A percentile compares a stretch with the other conserved stretches of the same genome.
phyloP scores from a whole-genome alignment of 805 yeast genomes.

The Pichia nanzhaoensis region DNA sequence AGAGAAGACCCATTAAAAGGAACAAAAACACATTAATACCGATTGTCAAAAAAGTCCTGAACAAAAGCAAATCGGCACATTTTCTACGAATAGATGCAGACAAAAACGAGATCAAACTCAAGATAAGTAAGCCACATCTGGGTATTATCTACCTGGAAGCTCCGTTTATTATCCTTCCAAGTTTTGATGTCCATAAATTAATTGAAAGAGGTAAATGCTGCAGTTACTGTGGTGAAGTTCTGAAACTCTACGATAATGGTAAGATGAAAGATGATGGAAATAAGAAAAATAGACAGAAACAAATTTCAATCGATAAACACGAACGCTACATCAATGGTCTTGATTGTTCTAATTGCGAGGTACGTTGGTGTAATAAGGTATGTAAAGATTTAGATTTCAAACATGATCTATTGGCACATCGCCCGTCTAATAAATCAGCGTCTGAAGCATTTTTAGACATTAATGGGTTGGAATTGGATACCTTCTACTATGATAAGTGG shows the following conservation, averaged over 20 bases:
- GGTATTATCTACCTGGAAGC: constrained; percentile 26
- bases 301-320: constrained; percentile 21
- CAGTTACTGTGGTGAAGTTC: constrained; percentile 27
- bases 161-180: constrained; percentile 25
- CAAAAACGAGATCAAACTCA: constrained; percentile 5
- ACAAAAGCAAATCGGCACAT: constrained; percentile 9
- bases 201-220: constrained; percentile 29
- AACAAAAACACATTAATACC: background rate
- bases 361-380: constrained; percentile 27
- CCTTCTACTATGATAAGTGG: constrained; percentile 23
- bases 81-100: constrained; percentile 7
- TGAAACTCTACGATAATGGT: constrained; percentile 28
- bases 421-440: constrained; percentile 26
- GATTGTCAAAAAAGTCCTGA: constrained; percentile 6
- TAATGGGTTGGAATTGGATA: constrained; percentile 6
- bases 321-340: constrained; percentile 26
- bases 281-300: constrained; percentile 12
- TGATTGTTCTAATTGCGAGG: constrained; percentile 27
- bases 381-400: constrained; percentile 25
- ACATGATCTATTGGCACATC: constrained; percentile 24
- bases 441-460: constrained; percentile 18
- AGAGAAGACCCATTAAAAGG: background rate
- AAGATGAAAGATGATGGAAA: constrained; percentile 18
- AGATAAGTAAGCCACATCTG: constrained; percentile 8
- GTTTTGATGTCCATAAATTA: constrained; percentile 22